Conservation (phyloP, 2,329 filamentous ascomycete species). For the Venturiaceae sp. region DNA sequence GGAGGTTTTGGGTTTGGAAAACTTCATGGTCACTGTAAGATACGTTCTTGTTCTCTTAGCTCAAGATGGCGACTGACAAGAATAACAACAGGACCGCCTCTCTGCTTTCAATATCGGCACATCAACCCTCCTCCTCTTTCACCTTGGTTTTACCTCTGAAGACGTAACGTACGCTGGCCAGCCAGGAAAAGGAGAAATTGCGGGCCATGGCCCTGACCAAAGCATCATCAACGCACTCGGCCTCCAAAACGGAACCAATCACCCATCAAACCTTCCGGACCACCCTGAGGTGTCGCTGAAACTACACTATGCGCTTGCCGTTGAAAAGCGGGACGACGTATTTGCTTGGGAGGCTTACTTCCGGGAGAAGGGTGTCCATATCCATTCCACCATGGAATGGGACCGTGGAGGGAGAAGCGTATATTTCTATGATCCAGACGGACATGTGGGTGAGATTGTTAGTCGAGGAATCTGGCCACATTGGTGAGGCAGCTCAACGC, state of each 20-base stretch:
- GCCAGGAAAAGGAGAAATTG: not conserved
- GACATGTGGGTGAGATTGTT: conserved; percentile 21
- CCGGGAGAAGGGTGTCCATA: conserved; percentile 14
- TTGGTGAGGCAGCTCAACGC: conserved; percentile 10
- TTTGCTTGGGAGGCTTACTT: conserved; percentile 17
- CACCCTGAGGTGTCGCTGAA: conserved; percentile 10
- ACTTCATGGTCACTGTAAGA: conserved; percentile 11
- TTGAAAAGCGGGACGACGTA: conserved; percentile 15
- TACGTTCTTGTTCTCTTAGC: not conserved
- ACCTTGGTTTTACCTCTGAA: not conserved
- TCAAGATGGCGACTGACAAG: not conserved
- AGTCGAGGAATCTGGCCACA: conserved; percentile 21
- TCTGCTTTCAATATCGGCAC: conserved; percentile 19
- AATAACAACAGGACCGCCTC: conserved; percentile 2
- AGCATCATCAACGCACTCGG: not conserved
- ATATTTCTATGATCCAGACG: conserved; percentile 21
- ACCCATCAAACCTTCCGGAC: not conserved
- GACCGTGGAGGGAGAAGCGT: conserved; percentile 19
- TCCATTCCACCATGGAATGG: conserved; percentile 18
- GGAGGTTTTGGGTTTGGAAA: conserved; percentile 14
- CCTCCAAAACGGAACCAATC: not conserved
- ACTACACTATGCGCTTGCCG: conserved; percentile 21
- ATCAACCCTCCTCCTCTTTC: conserved; percentile 13
- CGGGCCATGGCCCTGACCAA: conserved; percentile 3
- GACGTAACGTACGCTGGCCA: not conserved